Evolutionary conservation across 768 basidiomycete species (phyloP).

Genomic region (Phaeolepiota aurea): DNA sequence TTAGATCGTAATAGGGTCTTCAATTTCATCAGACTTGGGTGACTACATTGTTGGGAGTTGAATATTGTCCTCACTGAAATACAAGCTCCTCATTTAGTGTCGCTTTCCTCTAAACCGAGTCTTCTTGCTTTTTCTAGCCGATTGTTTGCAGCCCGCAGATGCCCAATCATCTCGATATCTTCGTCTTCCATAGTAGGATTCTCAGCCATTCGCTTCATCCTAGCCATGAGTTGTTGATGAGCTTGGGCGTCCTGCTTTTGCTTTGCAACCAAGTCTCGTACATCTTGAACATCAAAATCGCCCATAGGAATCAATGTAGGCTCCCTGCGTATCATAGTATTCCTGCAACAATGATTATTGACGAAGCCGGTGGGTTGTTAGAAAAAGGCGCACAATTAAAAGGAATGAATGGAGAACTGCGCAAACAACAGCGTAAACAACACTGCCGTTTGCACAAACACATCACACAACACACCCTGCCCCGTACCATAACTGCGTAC

Average conservation of each 20-base stretch:
- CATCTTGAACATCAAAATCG: slow-evolving; percentile 72
- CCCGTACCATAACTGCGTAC: too few relatives aligned
- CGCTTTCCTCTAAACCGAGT: slow-evolving; percentile 13
- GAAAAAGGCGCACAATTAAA: slow-evolving; percentile 7
- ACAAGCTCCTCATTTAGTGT: too few relatives aligned
- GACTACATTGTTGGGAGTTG: not conserved
- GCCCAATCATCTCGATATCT: slow-evolving; percentile 19
- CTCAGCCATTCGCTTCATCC: slow-evolving; percentile 39
- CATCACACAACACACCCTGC: too few relatives aligned
- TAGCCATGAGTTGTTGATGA: slow-evolving; percentile 31
- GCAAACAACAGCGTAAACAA: slow-evolving; percentile 4
- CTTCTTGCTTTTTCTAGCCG: slow-evolving; percentile 11
- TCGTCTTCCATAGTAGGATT: slow-evolving; percentile 20
- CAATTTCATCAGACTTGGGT: slow-evolving; percentile 7
- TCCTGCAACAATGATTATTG: slow-evolving; percentile 6
- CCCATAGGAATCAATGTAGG: slow-evolving; percentile 73
- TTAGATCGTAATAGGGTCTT: slow-evolving; percentile 6
- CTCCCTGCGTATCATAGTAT: slow-evolving; percentile 72
- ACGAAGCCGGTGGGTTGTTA: slow-evolving; percentile 11
- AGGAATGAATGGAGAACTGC: slow-evolving; percentile 1
- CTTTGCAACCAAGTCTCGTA: slow-evolving; percentile 51
- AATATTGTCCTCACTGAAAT: too few relatives aligned
- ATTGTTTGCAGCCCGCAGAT: slow-evolving; percentile 12
- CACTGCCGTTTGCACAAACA: too few relatives aligned
- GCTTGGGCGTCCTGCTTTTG: slow-evolving; percentile 33